phyloP scores from a whole-genome alignment of 805 yeast genomes.

The Blastobotrys peoriensis region DNA sequence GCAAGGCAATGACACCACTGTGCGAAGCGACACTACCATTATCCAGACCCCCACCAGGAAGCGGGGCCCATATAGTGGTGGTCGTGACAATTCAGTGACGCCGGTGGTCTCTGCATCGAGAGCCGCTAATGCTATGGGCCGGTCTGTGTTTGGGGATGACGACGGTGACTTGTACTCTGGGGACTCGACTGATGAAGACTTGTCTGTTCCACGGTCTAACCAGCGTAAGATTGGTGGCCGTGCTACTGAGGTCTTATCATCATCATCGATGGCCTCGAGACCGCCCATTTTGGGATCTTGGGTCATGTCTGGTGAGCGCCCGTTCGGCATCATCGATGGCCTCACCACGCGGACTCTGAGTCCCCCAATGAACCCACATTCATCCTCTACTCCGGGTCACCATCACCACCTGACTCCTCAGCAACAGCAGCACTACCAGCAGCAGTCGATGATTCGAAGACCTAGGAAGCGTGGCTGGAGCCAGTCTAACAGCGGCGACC shows the following conservation, averaged over 20 bases:
- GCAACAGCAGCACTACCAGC: background rate
- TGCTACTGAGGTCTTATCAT: conserved; percentile 87
- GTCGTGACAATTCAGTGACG: background rate
- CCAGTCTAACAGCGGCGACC: conserved; percentile 4
- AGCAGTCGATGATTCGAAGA: background rate
- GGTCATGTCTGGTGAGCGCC: conserved; percentile 70
- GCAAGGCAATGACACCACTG: conserved; percentile 3
- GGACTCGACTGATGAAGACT: conserved; percentile 92
- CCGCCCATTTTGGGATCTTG: conserved; percentile 94
- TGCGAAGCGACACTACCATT: background rate
- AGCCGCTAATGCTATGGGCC: background rate
- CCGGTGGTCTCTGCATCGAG: too few relatives aligned
- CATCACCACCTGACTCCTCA: too few relatives aligned
- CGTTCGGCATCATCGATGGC: conserved; percentile 93
- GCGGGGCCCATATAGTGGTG: too few relatives aligned
- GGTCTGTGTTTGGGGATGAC: background rate
- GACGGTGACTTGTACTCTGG: conserved; percentile 47
- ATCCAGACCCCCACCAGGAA: background rate
- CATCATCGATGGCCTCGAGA: conserved; percentile 74
- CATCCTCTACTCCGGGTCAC: conserved; percentile 1
- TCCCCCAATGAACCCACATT: conserved; percentile 34
- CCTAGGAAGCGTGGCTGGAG: conserved; percentile 5
- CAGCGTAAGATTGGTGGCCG: conserved; percentile 62
- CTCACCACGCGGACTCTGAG: conserved; percentile 77
- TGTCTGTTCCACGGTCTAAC: conserved; percentile 66